These are phyloP conservation scores for Aspergillus campestris DNA, from an alignment of 495 filamentous ascomycete genomes.

Conservation along the genomic window DNA sequence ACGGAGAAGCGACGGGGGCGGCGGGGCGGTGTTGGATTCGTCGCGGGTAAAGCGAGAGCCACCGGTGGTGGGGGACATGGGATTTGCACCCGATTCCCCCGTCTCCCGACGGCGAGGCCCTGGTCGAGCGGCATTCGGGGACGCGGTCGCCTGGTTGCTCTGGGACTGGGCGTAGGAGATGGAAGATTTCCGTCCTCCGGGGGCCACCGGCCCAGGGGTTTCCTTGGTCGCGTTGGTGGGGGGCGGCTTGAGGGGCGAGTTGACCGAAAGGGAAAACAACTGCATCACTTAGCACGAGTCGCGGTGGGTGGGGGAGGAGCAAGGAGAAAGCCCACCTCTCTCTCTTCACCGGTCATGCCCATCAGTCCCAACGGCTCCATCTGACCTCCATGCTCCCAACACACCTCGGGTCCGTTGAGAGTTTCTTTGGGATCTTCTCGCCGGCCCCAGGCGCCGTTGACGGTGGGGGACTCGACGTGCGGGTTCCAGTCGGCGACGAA, in stretches of 20 bases:
- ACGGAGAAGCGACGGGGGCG: conserved; percentile 58
- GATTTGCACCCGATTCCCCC: conserved; percentile 59
- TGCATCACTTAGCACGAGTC: conserved; percentile 26
- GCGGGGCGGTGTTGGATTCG: conserved; percentile 49
- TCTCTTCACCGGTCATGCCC: conserved; percentile 76
- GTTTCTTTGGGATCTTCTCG: conserved; percentile 57
- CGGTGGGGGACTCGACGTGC: conserved; percentile 50
- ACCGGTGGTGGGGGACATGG: conserved; percentile 47
- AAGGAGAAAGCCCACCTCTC: conserved; percentile 51
- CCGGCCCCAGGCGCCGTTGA: conserved; percentile 67
- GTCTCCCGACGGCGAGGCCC: conserved; percentile 75
- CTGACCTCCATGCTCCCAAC: conserved; percentile 77
- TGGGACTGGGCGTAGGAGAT: conserved; percentile 52
- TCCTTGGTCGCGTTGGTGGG: conserved; percentile 66
- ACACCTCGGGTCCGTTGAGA: conserved; percentile 64
- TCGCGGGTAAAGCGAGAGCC: conserved; percentile 49
- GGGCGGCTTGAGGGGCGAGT: conserved; percentile 84
- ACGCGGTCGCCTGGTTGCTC: conserved; percentile 38
- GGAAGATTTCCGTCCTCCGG: conserved; percentile 65
- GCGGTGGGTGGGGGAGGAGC: conserved; percentile 2
- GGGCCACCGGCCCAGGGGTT: conserved; percentile 38
- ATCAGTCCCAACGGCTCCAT: conserved; percentile 64
- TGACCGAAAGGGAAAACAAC: conserved; percentile 78
- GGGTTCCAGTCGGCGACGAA: conserved; percentile 73
- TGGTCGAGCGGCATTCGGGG: conserved; percentile 61